A percentile compares a stretch with the other conserved stretches of the same genome.
Evolutionary conservation across 805 yeast species (phyloP).

Genomic region (Blastobotrys parvus): DNA sequence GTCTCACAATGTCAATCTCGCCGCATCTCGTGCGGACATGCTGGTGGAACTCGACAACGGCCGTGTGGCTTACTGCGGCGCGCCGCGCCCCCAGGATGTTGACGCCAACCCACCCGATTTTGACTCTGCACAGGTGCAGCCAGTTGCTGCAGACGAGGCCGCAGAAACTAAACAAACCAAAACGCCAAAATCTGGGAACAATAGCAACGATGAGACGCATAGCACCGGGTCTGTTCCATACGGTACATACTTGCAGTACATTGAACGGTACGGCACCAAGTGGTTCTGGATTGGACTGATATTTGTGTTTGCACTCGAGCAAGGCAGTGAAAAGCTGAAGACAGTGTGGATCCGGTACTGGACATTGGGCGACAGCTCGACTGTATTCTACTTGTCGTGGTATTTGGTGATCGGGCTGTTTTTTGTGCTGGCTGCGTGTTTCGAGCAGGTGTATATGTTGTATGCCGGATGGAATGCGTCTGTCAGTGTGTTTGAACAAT

Average conservation of each 20-base stretch:
- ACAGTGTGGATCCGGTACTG: neutral
- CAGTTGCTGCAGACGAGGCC: neutral
- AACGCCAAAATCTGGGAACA: no score
- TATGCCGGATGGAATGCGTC: conserved; percentile 72
- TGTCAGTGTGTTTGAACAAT: conserved; percentile 54
- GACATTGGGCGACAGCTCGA: conserved; percentile 12
- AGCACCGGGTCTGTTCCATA: neutral
- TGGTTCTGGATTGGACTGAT: neutral
- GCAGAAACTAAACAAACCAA: no score
- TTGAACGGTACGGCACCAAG: neutral
- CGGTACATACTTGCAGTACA: neutral
- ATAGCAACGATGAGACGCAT: neutral
- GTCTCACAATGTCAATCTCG: conserved; percentile 86
- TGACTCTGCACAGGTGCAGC: neutral
- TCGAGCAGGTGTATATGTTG: conserved; percentile 53
- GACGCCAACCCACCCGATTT: no score
- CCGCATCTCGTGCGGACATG: conserved; percentile 74
- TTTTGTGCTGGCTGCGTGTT: conserved; percentile 46
- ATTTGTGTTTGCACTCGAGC: neutral
- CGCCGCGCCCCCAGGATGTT: conserved; percentile 35
- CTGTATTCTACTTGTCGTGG: conserved; percentile 55
- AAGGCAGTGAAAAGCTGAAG: neutral
- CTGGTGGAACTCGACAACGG: conserved; percentile 81
- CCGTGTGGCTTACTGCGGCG: conserved; percentile 53
- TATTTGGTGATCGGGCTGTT: conserved; percentile 63